A percentile compares a stretch with the other conserved stretches of the same genome.
phyloP scores from a whole-genome alignment of 2,329 filamentous ascomycete genomes.

The Byssochlamys sp. region DNA sequence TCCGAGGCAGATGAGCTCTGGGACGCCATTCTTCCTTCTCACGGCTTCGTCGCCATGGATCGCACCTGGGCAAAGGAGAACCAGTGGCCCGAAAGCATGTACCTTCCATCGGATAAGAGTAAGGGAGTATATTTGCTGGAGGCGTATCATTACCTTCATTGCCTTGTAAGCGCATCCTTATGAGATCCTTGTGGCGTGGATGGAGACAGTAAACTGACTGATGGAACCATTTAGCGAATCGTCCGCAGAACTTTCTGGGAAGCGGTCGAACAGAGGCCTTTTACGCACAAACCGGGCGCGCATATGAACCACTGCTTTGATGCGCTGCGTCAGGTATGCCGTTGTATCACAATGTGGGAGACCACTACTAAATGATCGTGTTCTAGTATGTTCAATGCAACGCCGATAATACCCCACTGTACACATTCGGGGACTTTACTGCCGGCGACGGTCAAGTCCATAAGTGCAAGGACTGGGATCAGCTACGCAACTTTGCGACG shows the following conservation, averaged over 20 bases:
- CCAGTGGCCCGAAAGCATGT: slow-evolving; percentile 13
- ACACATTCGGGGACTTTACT: slow-evolving; percentile 5
- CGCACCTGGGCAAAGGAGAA: slow-evolving; percentile 11
- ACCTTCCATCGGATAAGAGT: slow-evolving; percentile 7
- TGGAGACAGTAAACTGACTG: not conserved
- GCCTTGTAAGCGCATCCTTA: slow-evolving; percentile 4
- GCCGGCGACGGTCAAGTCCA: slow-evolving; percentile 10
- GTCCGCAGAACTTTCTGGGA: slow-evolving; percentile 9
- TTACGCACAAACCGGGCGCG: slow-evolving; percentile 2
- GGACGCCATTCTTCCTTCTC: slow-evolving; percentile 16
- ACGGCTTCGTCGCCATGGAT: slow-evolving; percentile 20
- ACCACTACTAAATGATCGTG: not conserved
- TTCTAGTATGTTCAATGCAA: slow-evolving; percentile 7
- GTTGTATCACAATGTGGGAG: not conserved
- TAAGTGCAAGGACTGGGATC: slow-evolving; percentile 10
- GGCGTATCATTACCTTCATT: slow-evolving; percentile 13
- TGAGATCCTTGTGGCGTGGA: not conserved
- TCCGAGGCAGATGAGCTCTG: slow-evolving; percentile 14
- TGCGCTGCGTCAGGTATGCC: slow-evolving; percentile 5
- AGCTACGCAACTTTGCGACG: slow-evolving; percentile 9
- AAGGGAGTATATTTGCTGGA: slow-evolving; percentile 12
- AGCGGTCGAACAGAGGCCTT: slow-evolving; percentile 1
- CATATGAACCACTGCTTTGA: slow-evolving; percentile 11
- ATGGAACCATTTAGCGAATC: slow-evolving; percentile 1
- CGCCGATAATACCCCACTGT: slow-evolving; percentile 9